phyloP scores from a whole-genome alignment of 1,139 yeast genomes.

The Candida labiduridarum region DNA sequence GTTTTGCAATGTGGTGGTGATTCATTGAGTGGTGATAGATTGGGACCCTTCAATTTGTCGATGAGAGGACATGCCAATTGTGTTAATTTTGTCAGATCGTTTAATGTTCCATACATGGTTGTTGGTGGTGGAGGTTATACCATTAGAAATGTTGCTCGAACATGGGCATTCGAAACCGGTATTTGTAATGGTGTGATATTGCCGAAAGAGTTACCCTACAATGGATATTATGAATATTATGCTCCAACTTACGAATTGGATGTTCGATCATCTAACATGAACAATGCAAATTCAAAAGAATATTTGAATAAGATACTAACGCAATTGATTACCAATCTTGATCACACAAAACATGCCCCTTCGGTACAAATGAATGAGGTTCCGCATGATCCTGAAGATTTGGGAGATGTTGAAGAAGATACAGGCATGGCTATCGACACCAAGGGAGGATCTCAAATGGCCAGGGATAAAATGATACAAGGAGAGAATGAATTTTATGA shows the following conservation, averaged over 20 bases:
- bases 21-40: constrained; percentile 87
- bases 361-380: constrained; percentile 92
- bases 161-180: constrained; percentile 97
- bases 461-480: constrained; percentile 72
- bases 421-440: constrained; percentile 75
- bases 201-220: constrained; percentile 87
- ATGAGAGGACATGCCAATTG: constrained; percentile 96
- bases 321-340: constrained; percentile 76
- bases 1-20: constrained; percentile 98
- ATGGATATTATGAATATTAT: constrained; percentile 94
- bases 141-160: constrained; percentile 94
- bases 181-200: constrained; percentile 76
- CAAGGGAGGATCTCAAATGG: constrained; percentile 87
- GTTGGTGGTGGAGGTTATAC: constrained; percentile 99
- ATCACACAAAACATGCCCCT: constrained; percentile 91
- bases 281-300: constrained; percentile 93
- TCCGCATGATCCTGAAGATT: constrained; percentile 80
- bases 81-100: constrained; percentile 80
- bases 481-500: constrained; percentile 71
- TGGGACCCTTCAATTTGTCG: constrained; percentile 91
- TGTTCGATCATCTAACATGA: constrained; percentile 95
- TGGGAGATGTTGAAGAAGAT: constrained; percentile 82
- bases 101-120: constrained; percentile 89
- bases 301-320: constrained; percentile 83
- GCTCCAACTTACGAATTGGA: constrained; percentile 95